Base-by-base conservation (phyloP, 2,329 filamentous ascomycete species). In the Diaporthe destruens region DNA sequence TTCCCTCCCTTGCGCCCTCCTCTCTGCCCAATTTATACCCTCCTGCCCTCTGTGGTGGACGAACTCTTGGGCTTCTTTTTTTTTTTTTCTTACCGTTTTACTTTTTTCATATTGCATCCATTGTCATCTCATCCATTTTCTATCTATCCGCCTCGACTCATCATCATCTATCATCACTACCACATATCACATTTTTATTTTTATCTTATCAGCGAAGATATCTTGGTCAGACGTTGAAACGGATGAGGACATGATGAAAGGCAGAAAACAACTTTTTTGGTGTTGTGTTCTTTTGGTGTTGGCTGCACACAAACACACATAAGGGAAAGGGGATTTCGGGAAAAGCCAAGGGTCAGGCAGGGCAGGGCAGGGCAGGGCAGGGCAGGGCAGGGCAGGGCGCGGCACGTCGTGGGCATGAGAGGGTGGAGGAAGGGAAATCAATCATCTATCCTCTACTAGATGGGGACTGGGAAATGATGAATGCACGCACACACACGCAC, bases 1-100 rank as follows among this genome's bases (percentile, higher is more conserved):
- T 34, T 20, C n/a, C n/a, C 47, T 34, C 29, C 44, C 11, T 51
- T 39, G 32, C 5, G 61, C 61, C 12, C 12, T 42, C 39, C 12
- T 42, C 39, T 39, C 32, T 39, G 36, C 36, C 61, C 61, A 44
- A 66, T 66, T 66, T 66, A 66, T 66, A 66, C 61, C 61, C 61
- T 66, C 61, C 61, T 66, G 61, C 61, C 61, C 61, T 66, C 32
- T 14, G 61, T 51, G 61, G 61, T 66, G 61, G 61, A 66, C 61
- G 47, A 39, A 39, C 61, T 66, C 61, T 66, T 66, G 61, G 61
- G 61, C 61, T 25, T 53, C 23, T 20, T 9, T n/a, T 18, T 25
- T 18, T 34, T 39, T 47, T 20, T 20, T 56, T 11, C 18, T 34
- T 9, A 7, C 20, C 11, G 16, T 34, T 34, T 59, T 42, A 18